A percentile compares a stretch with the other conserved stretches of the same genome.
These are phyloP conservation scores for Cyclotella atomus DNA, from an alignment of 108 stramenopile species.

Conservation along the genomic window DNA sequence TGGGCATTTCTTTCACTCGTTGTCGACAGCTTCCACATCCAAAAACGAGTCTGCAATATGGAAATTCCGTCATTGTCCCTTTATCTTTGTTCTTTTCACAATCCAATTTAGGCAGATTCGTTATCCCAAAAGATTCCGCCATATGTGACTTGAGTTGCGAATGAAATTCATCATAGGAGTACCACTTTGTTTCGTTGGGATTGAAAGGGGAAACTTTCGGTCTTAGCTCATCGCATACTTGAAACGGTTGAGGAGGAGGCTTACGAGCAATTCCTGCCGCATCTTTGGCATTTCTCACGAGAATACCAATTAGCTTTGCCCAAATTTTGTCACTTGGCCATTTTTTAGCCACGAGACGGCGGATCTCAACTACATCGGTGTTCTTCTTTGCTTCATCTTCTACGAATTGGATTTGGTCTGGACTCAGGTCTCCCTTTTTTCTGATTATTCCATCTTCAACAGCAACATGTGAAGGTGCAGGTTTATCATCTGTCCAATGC, in stretches of 20 bases:
- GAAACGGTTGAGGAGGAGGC: not conserved
- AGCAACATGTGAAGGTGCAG: no score
- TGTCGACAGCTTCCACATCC: not conserved
- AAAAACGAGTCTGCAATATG: not conserved
- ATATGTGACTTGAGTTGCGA: not conserved
- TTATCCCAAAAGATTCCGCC: not conserved
- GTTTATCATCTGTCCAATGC: not conserved
- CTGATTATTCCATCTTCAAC: not conserved
- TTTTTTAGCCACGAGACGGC: not conserved
- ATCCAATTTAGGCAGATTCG: not conserved
- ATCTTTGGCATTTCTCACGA: not conserved
- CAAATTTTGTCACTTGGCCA: not conserved
- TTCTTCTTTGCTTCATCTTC: not conserved
- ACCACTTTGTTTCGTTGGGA: not conserved
- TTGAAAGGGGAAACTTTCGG: conserved; percentile 1
- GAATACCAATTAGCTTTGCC: not conserved
- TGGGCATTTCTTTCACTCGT: not conserved
- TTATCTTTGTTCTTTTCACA: not conserved
- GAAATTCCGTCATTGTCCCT: not conserved
- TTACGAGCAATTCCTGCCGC: not conserved
- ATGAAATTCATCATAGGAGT: not conserved
- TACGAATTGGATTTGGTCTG: not conserved
- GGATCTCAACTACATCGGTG: not conserved
- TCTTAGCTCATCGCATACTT: not conserved
- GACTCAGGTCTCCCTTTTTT: not conserved